These are phyloP conservation scores for Cryphonectria nitschkei DNA, from an alignment of 2,329 filamentous ascomycete genomes.

Conservation along the genomic window DNA sequence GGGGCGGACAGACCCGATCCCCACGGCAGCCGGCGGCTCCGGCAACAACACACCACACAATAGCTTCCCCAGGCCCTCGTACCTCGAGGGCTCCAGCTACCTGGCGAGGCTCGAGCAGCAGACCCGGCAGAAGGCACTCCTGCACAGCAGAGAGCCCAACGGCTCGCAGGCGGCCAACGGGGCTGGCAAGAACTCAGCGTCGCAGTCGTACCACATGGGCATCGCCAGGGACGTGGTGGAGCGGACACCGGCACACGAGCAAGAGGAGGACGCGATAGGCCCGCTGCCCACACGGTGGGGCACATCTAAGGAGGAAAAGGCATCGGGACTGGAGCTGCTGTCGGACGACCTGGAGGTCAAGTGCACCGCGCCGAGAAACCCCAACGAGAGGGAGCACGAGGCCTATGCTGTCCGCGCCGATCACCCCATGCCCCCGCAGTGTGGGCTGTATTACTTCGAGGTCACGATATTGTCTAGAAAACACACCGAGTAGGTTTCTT, in stretches of 20 bases:
- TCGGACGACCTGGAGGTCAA: slow-evolving; percentile 75
- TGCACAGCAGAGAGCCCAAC: slow-evolving; percentile 52
- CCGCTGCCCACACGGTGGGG: slow-evolving; percentile 85
- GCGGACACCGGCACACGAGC: slow-evolving; percentile 61
- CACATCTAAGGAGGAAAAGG: slow-evolving; percentile 67
- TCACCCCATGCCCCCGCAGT: slow-evolving; percentile 83
- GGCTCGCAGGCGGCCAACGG: slow-evolving; percentile 50
- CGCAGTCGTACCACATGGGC: slow-evolving; percentile 64
- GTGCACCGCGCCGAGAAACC: slow-evolving; percentile 52
- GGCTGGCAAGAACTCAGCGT: slow-evolving; percentile 57
- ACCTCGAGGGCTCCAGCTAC: slow-evolving; percentile 78
- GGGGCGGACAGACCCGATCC: slow-evolving; percentile 19
- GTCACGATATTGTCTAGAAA: slow-evolving; percentile 56
- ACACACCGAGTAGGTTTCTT: slow-evolving; percentile 57
- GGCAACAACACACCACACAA: slow-evolving; percentile 36
- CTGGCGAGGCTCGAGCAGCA: slow-evolving; percentile 74
- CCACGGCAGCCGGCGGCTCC: slow-evolving; percentile 24
- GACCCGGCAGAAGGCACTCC: slow-evolving; percentile 63
- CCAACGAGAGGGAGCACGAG: slow-evolving; percentile 66
- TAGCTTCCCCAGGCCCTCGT: slow-evolving; percentile 80
- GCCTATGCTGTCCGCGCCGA: slow-evolving; percentile 83
- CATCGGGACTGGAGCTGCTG: slow-evolving; percentile 71
- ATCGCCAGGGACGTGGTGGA: slow-evolving; percentile 86
- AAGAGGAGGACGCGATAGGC: slow-evolving; percentile 59
- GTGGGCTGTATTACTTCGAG: slow-evolving; percentile 95